These are phyloP conservation scores for Solanum medicagineum DNA, from an alignment of 257 asterid species.

Conservation along the genomic window DNA sequence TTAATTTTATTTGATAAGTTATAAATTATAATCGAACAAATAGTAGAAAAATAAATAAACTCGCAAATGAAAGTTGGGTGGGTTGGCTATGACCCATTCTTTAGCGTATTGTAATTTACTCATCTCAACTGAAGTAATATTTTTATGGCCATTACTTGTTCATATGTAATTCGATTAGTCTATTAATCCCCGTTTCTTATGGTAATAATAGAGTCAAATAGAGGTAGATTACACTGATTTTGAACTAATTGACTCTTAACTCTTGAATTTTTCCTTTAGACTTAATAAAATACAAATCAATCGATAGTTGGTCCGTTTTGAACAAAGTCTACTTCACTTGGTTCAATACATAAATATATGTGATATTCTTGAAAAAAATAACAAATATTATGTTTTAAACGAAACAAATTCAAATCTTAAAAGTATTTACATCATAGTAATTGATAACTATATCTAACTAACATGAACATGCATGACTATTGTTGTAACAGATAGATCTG, in stretches of 20 bases:
- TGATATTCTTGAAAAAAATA: fast-evolving
- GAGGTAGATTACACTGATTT: background rate
- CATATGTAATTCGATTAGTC: background rate
- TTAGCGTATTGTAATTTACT: background rate
- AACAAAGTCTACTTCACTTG: background rate
- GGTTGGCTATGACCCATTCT: background rate
- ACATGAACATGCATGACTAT: background rate
- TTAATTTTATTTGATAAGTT: background rate
- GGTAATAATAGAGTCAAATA: background rate
- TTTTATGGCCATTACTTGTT: background rate
- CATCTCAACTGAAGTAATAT: background rate
- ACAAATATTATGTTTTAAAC: background rate
- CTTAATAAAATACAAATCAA: background rate
- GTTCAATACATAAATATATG: background rate
- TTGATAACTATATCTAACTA: background rate
- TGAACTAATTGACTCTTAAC: background rate
- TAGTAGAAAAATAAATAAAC: too few species aligned
- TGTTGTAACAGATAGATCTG: background rate
- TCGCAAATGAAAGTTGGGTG: background rate
- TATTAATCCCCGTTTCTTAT: background rate
- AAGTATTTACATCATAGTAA: background rate
- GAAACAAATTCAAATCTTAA: background rate
- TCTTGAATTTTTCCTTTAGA: background rate
- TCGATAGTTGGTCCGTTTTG: too few species aligned
- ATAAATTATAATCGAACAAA: too few species aligned